Evolutionary conservation across 371 early-diverging fungal species (phyloP), one percentile per base, ranked within the genome.

Genomic region (Vavraia culicis): DNA sequence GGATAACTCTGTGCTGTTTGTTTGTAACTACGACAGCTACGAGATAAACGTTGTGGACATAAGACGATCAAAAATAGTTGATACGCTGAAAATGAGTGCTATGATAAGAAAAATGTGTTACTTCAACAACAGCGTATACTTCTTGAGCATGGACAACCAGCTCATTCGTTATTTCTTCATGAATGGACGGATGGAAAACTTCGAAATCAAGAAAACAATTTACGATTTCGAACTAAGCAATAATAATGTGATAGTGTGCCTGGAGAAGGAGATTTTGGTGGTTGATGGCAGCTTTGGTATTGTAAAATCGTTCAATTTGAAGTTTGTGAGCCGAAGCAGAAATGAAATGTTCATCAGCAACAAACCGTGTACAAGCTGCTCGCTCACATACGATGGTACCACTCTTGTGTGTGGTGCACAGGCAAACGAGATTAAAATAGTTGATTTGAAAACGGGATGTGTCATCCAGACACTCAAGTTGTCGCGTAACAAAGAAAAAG

Each of bases 1-100:
- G 27, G 62, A 62, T 40, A 51, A 51, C 3, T 42, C 40, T 31
- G 4, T 62, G 1, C 8, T 52, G 7, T 62, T 62, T 46, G 19
- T 62, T 32, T 48, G 45, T 14, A 46, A 48, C 39, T 46, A 18
- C 43, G 42, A 40, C 35, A 15, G 27, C 21, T 56, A 48, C 40
- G 20, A 33, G 4, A 49, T 62, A 23, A 40, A 38, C 16, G 38
- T 62, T 15, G 27, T 56, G 11, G 62, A 62, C 45, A 32, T 62
- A 1, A 47, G 50, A 42, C 45, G 62, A 33, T 41, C 47, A 4
- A 56, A 41, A 43, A 39, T 49, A 39, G 54, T 62, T 38, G 62
- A 62, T 15, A 27, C n/a, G 11, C 18, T 62, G 37, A 19, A 37
- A 44, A 51, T 43, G 18, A 48, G 47, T 42, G 31, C 38, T 1